These are phyloP conservation scores for Triadica sebifera DNA, from an alignment of 345 rosid genomes.

Conservation along the genomic window DNA sequence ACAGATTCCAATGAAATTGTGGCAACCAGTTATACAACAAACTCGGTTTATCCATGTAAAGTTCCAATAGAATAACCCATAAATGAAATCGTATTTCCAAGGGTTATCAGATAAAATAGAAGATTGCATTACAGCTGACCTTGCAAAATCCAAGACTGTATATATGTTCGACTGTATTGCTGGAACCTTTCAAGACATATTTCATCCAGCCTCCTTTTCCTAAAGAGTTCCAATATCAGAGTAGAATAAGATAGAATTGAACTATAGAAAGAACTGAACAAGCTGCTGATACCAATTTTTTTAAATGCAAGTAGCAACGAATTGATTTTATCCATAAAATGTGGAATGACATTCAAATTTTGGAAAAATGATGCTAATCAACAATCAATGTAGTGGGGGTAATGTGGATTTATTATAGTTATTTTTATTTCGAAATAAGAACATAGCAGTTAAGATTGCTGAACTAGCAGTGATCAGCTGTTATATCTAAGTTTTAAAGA, in stretches of 20 bases:
- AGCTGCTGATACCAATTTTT: neutral
- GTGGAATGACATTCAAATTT: neutral
- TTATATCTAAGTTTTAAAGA: neutral
- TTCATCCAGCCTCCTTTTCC: conserved; percentile 88
- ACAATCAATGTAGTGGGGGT: neutral
- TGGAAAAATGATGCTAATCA: neutral
- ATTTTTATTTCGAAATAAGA: neutral
- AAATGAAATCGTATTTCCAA: neutral
- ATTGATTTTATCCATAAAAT: neutral
- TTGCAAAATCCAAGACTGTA: conserved; percentile 94
- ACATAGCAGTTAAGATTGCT: neutral
- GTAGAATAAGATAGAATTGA: neutral
- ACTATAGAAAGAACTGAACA: neutral
- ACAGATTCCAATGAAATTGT: neutral
- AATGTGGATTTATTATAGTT: neutral
- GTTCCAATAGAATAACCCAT: neutral
- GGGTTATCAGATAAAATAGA: conserved; percentile 6
- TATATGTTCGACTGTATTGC: conserved; percentile 73
- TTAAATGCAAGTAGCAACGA: neutral
- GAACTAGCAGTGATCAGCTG: neutral
- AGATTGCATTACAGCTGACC: conserved; percentile 41
- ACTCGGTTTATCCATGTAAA: neutral
- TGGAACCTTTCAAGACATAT: conserved; percentile 85
- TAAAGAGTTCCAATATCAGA: conserved; percentile 22
- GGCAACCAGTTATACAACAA: neutral